Base-by-base conservation (phyloP, 257 asterid genomes). In the Gentiana dahurica region DNA sequence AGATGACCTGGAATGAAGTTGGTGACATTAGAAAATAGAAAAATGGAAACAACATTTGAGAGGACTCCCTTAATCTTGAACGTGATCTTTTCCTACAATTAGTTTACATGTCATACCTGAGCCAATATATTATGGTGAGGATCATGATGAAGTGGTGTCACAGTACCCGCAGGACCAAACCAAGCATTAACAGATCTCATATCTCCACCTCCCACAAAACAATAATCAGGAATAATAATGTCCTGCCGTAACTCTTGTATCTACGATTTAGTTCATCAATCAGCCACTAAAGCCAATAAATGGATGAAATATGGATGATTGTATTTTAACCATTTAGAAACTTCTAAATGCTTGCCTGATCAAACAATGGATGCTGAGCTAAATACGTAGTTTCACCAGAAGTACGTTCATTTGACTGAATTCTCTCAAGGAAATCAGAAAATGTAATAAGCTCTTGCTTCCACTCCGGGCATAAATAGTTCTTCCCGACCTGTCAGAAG, bases 81-180 rank as follows among this genome's bases (percentile, higher is more conserved):
- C 9, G 8, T 8, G 6, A 2, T 2, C 46, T 41, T 39, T 50
- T 15, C 8, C 36, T 24, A 34, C 38, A 41, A 3, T 36, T 24
- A 47, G 33, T n/a, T 53, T 12, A 49, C 53, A 39, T 44, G 63
- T 68, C 64, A 54, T 60, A 92, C 98, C 97, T 92, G 98, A 59
- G 98, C 93, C 74, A 92, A 88, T 66, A 92, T 87, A 67, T 92
- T 92, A 74, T 87, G 97, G 69, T 92, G 98, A 4, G 98, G 98
- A 71, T 91, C 98, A 39, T 88, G 95, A 73, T 92, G 98, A 81
- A 88, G 79, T 12, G 97, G 98, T 38, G 97, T 92, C 69, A 92
- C 98, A 7, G 97, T 92, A 57, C 95, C 91, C 60, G 95, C 68
- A 67, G 98, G 98, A 70, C 97, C 97, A 64, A 69, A 83, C 98